These are phyloP conservation scores for Cubamyces sp. DNA, from an alignment of 768 basidiomycete species.

Conservation along the genomic window DNA sequence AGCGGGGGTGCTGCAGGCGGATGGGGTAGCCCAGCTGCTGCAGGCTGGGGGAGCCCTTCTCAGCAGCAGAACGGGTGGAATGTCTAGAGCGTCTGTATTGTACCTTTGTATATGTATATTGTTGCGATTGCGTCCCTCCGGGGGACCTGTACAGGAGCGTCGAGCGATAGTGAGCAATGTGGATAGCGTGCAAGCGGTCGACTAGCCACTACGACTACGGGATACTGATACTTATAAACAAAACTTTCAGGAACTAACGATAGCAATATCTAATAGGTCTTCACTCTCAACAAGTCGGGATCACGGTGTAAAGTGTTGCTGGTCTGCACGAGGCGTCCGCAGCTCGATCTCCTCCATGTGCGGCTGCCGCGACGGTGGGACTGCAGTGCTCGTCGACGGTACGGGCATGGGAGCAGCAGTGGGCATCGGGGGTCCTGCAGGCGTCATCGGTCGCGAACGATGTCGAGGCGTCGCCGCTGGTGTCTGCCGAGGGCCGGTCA, in stretches of 20 bases:
- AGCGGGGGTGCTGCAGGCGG: constrained; percentile 7
- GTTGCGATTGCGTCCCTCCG: constrained; percentile 1
- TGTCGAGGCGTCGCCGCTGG: constrained; percentile 10
- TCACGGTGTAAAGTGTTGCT: not conserved
- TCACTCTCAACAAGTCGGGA: no score
- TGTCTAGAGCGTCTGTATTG: constrained; percentile 27
- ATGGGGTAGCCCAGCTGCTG: constrained; percentile 27
- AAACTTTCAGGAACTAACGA: not conserved
- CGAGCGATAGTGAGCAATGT: not conserved
- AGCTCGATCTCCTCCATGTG: constrained; percentile 36
- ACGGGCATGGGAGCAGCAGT: constrained; percentile 4
- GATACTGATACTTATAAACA: not conserved
- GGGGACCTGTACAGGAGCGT: not conserved
- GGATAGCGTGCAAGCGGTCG: not conserved
- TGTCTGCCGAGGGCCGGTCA: constrained; percentile 22
- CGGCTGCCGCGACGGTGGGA: not conserved
- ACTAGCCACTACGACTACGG: not conserved
- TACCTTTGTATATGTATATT: constrained; percentile 8
- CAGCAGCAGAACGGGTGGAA: constrained; percentile 38
- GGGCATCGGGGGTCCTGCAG: constrained; percentile 9
- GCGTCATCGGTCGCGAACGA: constrained; percentile 16
- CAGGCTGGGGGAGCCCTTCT: constrained; percentile 34
- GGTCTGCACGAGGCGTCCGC: constrained; percentile 22
- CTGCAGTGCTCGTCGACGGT: constrained; percentile 2
- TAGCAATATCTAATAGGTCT: no score